phyloP scores from a whole-genome alignment of 2,329 filamentous ascomycete species.

The Shiraia sp. region DNA sequence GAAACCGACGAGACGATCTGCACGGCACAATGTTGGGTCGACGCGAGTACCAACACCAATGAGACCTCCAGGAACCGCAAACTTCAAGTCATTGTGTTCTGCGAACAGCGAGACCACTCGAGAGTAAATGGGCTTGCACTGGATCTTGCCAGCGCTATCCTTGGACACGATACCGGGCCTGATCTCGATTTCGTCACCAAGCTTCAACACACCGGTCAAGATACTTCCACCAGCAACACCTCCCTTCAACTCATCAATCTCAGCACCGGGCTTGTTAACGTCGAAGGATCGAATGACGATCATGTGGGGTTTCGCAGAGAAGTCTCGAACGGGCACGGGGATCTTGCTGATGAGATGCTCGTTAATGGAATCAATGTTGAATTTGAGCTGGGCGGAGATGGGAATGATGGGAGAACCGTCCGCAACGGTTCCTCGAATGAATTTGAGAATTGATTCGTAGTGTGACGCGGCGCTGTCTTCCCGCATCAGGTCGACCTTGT shows the following conservation, averaged over 20 bases:
- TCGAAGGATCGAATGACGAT: conserved; percentile 99
- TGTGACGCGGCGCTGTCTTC: conserved; percentile 92
- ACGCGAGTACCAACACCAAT: conserved; percentile 97
- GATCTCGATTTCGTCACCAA: conserved; percentile 98
- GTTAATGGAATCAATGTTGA: conserved; percentile 98
- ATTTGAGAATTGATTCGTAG: conserved; percentile 96
- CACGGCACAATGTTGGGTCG: conserved; percentile 96
- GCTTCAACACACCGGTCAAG: conserved; percentile 92
- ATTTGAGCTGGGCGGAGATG: conserved; percentile 96
- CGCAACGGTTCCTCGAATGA: conserved; percentile 95
- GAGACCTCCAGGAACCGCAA: conserved; percentile 93
- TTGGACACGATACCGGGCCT: conserved; percentile 97
- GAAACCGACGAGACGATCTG: conserved; percentile 97
- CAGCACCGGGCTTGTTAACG: conserved; percentile 98
- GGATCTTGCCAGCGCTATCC: conserved; percentile 89
- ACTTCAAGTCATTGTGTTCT: conserved; percentile 97
- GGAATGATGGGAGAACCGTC: conserved; percentile 95
- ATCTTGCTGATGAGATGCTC: conserved; percentile 95
- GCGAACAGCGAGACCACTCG: conserved; percentile 94
- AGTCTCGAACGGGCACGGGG: conserved; percentile 87
- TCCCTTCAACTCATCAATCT: conserved; percentile 97
- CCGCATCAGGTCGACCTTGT: conserved; percentile 98
- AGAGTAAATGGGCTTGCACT: conserved; percentile 97
- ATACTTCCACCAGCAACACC: conserved; percentile 98
- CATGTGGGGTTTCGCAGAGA: conserved; percentile 92